Conservation (phyloP, 1,139 yeast genomes). For the Pichia sp. region DNA sequence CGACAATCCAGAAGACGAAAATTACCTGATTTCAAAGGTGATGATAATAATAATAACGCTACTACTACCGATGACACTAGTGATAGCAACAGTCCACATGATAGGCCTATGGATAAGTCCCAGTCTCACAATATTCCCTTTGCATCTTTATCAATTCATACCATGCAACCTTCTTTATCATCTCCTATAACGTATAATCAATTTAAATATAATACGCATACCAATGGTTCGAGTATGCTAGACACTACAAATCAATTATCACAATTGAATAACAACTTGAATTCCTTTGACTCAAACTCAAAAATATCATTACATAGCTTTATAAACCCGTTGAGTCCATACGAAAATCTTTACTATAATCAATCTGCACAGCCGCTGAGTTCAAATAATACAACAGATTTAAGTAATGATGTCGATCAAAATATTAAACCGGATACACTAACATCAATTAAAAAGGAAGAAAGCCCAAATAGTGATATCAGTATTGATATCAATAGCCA, state of each 20-base stretch:
- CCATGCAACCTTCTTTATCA: not conserved
- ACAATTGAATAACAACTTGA: not conserved
- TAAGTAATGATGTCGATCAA: not conserved
- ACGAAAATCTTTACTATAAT: not conserved
- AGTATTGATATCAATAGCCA: too few relatives aligned
- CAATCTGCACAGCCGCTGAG: not conserved
- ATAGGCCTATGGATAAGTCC: not conserved
- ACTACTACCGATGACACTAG: not conserved
- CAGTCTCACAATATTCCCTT: not conserved
- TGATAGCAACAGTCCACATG: not conserved
- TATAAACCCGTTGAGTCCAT: constrained; percentile 2
- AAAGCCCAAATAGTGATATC: not conserved
- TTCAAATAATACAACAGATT: not conserved
- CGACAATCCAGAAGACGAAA: not conserved
- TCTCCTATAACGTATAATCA: not conserved
- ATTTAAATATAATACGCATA: not conserved
- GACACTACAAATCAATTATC: not conserved
- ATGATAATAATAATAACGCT: not conserved
- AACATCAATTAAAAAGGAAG: not conserved
- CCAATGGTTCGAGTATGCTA: not conserved
- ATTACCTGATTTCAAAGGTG: not conserved
- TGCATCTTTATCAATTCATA: not conserved
- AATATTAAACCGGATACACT: not conserved
- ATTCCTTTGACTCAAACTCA: not conserved
- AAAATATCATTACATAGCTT: constrained; percentile 2